A percentile compares a stretch with the other conserved stretches of the same genome.
These are phyloP conservation scores for Lasiodiplodia sp. DNA, from an alignment of 2,329 filamentous ascomycete species.

Conservation along the genomic window DNA sequence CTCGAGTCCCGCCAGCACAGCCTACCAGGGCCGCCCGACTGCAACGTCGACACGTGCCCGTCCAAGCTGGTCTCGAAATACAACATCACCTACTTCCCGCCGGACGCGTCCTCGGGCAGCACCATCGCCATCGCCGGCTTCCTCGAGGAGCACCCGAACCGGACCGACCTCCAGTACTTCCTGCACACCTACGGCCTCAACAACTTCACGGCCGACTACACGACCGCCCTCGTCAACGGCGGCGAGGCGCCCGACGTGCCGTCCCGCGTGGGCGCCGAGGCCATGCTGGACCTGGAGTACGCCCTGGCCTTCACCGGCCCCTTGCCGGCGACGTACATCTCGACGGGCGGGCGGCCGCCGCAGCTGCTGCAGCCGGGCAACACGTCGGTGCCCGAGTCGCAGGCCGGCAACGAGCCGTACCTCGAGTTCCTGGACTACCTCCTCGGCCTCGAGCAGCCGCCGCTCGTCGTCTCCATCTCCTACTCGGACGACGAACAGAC, in stretches of 20 bases:
- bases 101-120: conserved; percentile 55
- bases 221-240: conserved; percentile 42
- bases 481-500: conserved; percentile 74
- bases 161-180: conserved; percentile 49
- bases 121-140: conserved; percentile 61
- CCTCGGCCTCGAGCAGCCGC: conserved; percentile 53
- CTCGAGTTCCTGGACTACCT: conserved; percentile 68
- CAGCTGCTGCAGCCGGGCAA: conserved; percentile 52
- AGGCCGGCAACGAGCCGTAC: conserved; percentile 53
- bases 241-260: conserved; percentile 39
- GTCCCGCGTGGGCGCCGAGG: conserved; percentile 54
- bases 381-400: conserved; percentile 35
- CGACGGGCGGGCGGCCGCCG: conserved; percentile 65
- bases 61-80: conserved; percentile 33
- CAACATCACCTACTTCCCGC: conserved; percentile 39
- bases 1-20: neutral
- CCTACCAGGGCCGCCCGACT: conserved; percentile 3
- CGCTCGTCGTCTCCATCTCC: conserved; percentile 69
- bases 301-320: conserved; percentile 63
- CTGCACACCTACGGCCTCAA: conserved; percentile 50
- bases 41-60: conserved; percentile 28
- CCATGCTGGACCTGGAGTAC: conserved; percentile 70
- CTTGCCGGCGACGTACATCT: conserved; percentile 64
- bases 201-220: conserved; percentile 56
- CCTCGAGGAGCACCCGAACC: conserved; percentile 59